Evolutionary conservation across 1,284 basidiomycete species (phyloP), one percentile per base, ranked within the genome.

Genomic region (Apiotrichum akiyoshidainum): DNA sequence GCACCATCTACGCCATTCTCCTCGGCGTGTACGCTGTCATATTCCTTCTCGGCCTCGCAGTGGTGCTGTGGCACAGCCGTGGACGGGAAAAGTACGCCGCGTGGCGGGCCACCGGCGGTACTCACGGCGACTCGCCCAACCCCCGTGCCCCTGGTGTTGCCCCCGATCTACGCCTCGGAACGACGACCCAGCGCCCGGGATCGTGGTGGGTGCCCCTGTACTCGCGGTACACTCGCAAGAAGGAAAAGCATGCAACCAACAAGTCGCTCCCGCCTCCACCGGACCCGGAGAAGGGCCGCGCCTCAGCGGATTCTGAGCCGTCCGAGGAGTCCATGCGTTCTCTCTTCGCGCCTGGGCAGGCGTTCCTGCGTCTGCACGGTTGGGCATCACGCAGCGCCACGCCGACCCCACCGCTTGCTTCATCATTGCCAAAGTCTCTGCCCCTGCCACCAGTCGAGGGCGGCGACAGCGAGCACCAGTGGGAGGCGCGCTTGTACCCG

Each of bases 1-100:
- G 87, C 33, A 73, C 87, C 57, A 89, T 93, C 82, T 96, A 95
- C 76, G 74, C 77, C 3, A 81, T 92, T 60, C 88, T 96, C 78
- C 81, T 95, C 58, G 87, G 80, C 0, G 78, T 95, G 1, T 97
- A 91, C 87, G 82, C 69, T 0, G 58, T 56, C 0, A 54, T 77
- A 8, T 68, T 73, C 26, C 48, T 76, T 4, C 56, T 74, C 14
- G 76, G 74, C 2, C 40, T 77, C 3, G 37, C 64, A 4, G 60
- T 76, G 11, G 69, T 77, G 2, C 16, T 71, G 8, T 77, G 76
- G 71, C 64, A 77, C 57, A 71, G 66, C 9, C 72, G 72, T 35
- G 68, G 64, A 19, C 53, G 52, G 31, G 68, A 71, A 31, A 54
- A 53, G 22, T 72, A 52, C 51, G 16, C 22, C 12, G 41, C 16